Base-by-base conservation (phyloP, 2,329 filamentous ascomycete genomes). In the Trichophyton equinum region DNA sequence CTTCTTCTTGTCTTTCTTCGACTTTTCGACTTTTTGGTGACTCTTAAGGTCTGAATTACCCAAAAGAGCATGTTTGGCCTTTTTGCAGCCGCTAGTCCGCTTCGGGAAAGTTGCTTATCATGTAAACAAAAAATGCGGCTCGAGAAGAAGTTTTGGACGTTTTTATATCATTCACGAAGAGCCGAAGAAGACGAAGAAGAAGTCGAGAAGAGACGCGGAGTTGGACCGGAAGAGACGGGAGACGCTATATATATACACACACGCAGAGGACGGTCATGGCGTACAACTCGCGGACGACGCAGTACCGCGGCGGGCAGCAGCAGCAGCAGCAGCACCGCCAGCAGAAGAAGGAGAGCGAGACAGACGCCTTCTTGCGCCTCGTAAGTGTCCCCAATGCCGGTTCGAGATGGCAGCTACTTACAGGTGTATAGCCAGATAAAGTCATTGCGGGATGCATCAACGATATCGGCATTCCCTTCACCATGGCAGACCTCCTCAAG, bases 381-480 rank as follows among this genome's bases (percentile, higher is more conserved):
- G 80, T 82, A 65, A 70, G 74, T 67, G 59, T 13, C n/a, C 15
- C n/a, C 15, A 18, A 44, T 44, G 40, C 15, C 11, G 33, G 11
- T 13, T 30, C 6, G 1, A 7, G 27, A 30, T 8, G 6, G 33
- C 33, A 2, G 9, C 13, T 38, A 13, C 33, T 38, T 13, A 38
- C 33, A 13, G 42, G 33, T 58, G 47, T 30, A 33, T 60, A 86
- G 83, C 79, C 82, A 56, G 83, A 85, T 65, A 76, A 79, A 64
- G 94, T 99, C 74, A 96, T 99, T 64, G 92, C 92, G 67, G 91
- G 89, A 72, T 99, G 94, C 75, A 96, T 99, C 77, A 94, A 87
- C 69, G 94, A 97, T 73, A 96, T 97, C 69, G 92, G 92, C 62
- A 91, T 97, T 68, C 85, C 84, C 30, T 96, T 97, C 74, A 88